Evolutionary conservation across 2,329 filamentous ascomycete genomes (phyloP).

Genomic region (Cercospora brassicicola): DNA sequence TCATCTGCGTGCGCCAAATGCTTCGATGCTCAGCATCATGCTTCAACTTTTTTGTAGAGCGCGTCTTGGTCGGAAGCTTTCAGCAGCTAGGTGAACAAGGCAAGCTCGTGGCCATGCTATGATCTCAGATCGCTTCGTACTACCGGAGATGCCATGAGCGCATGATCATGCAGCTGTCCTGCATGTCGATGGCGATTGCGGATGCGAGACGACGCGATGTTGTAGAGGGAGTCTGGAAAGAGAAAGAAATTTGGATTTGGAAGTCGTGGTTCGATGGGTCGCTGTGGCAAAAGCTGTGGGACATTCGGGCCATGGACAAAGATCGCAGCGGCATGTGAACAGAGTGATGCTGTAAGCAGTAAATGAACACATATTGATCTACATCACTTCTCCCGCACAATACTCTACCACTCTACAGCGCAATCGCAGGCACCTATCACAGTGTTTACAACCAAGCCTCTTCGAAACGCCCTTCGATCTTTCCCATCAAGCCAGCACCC

Average conservation of each 20-base stretch:
- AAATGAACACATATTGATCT: constrained; percentile 11
- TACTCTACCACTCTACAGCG: neutral
- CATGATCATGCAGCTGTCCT: neutral
- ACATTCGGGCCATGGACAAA: constrained; percentile 5
- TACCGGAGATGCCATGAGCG: too few species aligned
- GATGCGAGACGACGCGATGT: neutral
- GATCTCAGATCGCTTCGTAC: neutral
- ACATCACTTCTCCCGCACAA: neutral
- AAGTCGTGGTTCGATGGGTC: neutral
- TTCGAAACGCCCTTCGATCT: neutral
- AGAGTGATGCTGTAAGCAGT: constrained; percentile 8
- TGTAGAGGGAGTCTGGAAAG: neutral
- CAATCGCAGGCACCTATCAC: neutral
- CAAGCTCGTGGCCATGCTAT: neutral
- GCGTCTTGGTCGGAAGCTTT: neutral
- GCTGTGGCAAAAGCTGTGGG: neutral
- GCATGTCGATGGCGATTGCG: neutral
- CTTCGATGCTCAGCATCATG: neutral
- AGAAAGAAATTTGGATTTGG: constrained; percentile 8
- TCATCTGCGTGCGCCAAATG: neutral
- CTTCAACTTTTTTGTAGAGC: neutral
- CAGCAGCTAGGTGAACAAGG: neutral
- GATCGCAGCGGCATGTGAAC: constrained; percentile 6
- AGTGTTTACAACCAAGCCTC: neutral
- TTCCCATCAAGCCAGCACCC: neutral